Evolutionary conservation across 257 asterid genomes (phyloP).

Genomic region (Solanum sejunctum): DNA sequence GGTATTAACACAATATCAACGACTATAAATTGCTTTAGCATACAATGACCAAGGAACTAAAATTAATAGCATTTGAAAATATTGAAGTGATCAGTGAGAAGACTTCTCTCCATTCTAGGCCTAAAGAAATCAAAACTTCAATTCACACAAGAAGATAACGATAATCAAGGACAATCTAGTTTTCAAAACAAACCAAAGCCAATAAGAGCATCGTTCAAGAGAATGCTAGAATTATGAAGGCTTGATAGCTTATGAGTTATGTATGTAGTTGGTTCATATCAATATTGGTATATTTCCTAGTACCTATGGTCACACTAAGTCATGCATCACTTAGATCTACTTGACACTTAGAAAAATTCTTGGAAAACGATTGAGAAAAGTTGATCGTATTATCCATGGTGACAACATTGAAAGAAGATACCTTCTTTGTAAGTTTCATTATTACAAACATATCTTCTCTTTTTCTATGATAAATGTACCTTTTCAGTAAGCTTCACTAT

Average conservation of each 20-base stretch:
- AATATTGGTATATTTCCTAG: not conserved
- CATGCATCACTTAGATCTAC: not conserved
- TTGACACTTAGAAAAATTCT: not conserved
- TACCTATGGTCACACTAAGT: not conserved
- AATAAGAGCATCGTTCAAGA: not conserved
- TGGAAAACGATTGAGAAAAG: not conserved
- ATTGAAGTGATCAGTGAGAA: not conserved
- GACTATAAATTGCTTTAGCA: not conserved
- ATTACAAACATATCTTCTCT: constrained; percentile 16
- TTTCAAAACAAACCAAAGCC: not conserved
- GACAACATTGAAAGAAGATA: constrained; percentile 2
- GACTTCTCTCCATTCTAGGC: not conserved
- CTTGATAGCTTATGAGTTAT: not conserved
- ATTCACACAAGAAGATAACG: not conserved
- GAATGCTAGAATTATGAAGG: not conserved
- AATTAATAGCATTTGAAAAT: not conserved
- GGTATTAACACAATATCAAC: not conserved
- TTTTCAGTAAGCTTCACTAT: constrained; percentile 69
- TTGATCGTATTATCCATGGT: not conserved
- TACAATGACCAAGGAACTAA: not conserved
- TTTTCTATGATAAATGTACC: constrained; percentile 24
- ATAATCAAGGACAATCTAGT: not conserved
- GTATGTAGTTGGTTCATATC: not conserved
- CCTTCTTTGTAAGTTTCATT: constrained; percentile 68
- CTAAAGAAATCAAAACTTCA: not conserved